Base-by-base conservation (phyloP, 306 rosid species). In the Pyrus betulifolia region DNA sequence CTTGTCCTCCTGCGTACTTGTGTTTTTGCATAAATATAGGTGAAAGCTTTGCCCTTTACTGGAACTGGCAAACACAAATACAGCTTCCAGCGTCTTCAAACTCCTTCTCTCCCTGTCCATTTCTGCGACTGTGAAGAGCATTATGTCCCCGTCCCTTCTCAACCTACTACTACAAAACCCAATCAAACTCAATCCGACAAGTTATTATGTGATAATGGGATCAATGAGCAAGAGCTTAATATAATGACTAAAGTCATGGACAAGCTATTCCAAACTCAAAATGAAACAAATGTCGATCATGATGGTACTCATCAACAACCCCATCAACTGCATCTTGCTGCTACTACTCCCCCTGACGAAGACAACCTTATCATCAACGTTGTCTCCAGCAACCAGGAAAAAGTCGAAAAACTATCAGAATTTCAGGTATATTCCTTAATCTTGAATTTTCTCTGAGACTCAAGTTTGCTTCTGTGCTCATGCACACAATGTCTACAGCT, bases 61-160 rank as follows among this genome's bases (percentile, higher is more conserved):
- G 98, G 98, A 83, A 90, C 92, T 45, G 98, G 98, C 74, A 92
- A 91, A 78, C 98, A 94, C 86, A 92, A 89, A 65, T 92, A 94
- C 80, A 92, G 97, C 74, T 94, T 94, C 90, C 93, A 88, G 79
- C 88, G 88, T 77, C 85, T 92, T 76, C 86, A 89, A 75, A 86
- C 82, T 72, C 87, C 96, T 79, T 58, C 91, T 33, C 87, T 83
- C 64, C 98, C 98, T 6, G 83, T 86, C 80, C 84, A 90, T 86
- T 89, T 94, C 80, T 94, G 98, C 82, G 98, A 90, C 76, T 94
- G 98, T 70, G 96, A 94, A 82, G 96, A 92, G 83, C 98, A 94
- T 83, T 83, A 86, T 57, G 73, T 71, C 76, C 75, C 85, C 81
- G 35, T 58, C 74, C 73, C 85, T 84, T 33, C 64, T 72, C 74